These are phyloP conservation scores for Cucurbita pepo DNA, from an alignment of 306 rosid genomes.

Conservation along the genomic window DNA sequence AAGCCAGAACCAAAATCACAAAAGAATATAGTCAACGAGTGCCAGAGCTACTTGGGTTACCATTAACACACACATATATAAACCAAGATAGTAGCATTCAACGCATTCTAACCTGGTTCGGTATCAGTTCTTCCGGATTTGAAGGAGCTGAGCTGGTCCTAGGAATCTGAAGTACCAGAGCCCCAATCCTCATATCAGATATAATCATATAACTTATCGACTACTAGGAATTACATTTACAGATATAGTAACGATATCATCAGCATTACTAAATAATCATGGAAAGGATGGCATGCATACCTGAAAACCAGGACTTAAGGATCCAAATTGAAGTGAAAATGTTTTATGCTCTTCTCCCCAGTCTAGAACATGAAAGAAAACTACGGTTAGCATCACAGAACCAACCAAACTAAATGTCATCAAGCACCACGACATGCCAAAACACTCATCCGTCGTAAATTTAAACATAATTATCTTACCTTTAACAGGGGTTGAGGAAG, in stretches of 20 bases:
- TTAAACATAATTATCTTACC: constrained; percentile 20
- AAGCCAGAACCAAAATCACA: background rate
- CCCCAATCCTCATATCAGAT: background rate
- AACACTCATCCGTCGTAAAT: background rate
- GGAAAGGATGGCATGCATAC: constrained; percentile 13
- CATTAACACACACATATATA: background rate
- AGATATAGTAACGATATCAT: background rate
- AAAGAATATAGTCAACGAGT: background rate
- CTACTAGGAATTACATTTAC: background rate
- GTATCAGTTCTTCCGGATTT: constrained; percentile 70
- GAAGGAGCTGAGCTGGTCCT: constrained; percentile 93
- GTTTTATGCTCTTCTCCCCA: constrained; percentile 45
- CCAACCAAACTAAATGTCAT: background rate
- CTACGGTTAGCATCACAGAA: background rate
- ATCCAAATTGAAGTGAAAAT: constrained; percentile 74
- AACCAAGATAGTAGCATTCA: background rate
- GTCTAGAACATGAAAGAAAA: background rate
- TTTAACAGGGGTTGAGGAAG: constrained; percentile 32
- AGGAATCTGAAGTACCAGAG: constrained; percentile 46
- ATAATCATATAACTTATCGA: background rate
- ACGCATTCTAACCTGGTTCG: constrained; percentile 39
- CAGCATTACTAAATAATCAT: constrained; percentile 2
- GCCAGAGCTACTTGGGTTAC: background rate
- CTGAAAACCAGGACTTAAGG: constrained; percentile 50
- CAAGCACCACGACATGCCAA: constrained; percentile 11